Conservation (phyloP, 352 stramenopile species). For the Achlya hypogyna region DNA sequence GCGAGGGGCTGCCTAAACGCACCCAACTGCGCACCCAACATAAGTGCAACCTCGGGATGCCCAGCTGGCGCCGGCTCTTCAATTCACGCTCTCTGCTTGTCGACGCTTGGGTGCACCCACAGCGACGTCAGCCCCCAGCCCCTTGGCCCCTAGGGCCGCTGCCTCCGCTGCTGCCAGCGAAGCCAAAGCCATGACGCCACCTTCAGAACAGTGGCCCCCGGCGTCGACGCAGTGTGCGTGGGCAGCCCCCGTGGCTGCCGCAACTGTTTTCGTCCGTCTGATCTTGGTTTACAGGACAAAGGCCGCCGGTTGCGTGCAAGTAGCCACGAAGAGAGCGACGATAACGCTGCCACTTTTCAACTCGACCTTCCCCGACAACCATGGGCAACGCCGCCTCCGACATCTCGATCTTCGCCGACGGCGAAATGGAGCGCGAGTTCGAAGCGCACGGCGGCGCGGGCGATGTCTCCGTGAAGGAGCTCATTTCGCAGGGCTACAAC, state of each 20-base stretch:
- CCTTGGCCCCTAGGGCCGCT: no score
- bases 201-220: no score
- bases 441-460: constrained; percentile 44
- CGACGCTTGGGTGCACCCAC: no score
- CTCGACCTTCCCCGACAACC: not conserved
- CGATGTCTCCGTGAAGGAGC: constrained; percentile 63
- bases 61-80: no score
- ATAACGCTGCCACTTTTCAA: not conserved
- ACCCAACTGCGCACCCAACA: not conserved
- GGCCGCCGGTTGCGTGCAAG: not conserved
- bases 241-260: no score
- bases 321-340: not conserved
- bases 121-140: no score
- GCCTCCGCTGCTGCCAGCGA: no score
- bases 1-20: not conserved
- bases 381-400: constrained; percentile 27
- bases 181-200: no score
- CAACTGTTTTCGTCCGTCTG: no score
- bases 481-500: constrained; percentile 64
- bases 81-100: no score
- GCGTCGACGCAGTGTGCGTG: no score
- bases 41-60: no score
- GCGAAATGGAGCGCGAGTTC: constrained; percentile 67
- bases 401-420: constrained; percentile 77
- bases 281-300: not conserved